Evolutionary conservation across 2,329 filamentous ascomycete species (phyloP).

Genomic region (Colletotrichum sp.): DNA sequence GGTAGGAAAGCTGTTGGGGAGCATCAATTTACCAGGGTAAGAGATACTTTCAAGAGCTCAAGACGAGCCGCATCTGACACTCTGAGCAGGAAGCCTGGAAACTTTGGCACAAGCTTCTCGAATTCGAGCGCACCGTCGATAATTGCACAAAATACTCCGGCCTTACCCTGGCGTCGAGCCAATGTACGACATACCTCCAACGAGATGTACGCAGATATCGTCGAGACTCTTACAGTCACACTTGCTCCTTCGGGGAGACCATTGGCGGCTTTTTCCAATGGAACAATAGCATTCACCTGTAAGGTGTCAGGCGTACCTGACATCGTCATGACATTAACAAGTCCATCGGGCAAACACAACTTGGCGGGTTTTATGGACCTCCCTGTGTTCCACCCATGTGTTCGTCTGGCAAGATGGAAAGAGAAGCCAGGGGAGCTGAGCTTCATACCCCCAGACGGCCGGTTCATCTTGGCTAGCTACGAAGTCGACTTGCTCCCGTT

Average conservation of each 20-base stretch:
- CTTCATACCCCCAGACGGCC: constrained; percentile 93
- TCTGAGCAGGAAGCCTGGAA: constrained; percentile 41
- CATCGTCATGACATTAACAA: constrained; percentile 79
- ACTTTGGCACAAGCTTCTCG: constrained; percentile 39
- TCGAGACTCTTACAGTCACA: constrained; percentile 87
- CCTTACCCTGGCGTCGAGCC: constrained; percentile 84
- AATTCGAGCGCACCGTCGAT: constrained; percentile 45
- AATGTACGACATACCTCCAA: constrained; percentile 97
- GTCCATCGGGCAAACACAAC: constrained; percentile 80
- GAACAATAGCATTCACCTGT: constrained; percentile 91
- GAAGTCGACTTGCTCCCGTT: constrained; percentile 89
- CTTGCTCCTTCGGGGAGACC: constrained; percentile 89
- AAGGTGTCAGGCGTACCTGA: constrained; percentile 96
- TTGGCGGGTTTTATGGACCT: constrained; percentile 79
- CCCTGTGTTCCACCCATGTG: constrained; percentile 95
- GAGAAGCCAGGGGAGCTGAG: constrained; percentile 90
- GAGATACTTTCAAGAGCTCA: constrained; percentile 15
- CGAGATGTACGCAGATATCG: constrained; percentile 94
- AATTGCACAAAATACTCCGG: constrained; percentile 51
- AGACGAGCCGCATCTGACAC: background rate
- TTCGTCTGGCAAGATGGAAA: constrained; percentile 87
- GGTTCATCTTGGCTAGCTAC: constrained; percentile 92
- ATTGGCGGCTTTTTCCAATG: constrained; percentile 85
- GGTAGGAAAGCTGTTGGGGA: constrained; percentile 86
- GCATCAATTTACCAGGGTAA: constrained; percentile 82